These are phyloP conservation scores for Mycosarcoma maydis DNA, from an alignment of 1,284 basidiomycete species.

Conservation along the genomic window DNA sequence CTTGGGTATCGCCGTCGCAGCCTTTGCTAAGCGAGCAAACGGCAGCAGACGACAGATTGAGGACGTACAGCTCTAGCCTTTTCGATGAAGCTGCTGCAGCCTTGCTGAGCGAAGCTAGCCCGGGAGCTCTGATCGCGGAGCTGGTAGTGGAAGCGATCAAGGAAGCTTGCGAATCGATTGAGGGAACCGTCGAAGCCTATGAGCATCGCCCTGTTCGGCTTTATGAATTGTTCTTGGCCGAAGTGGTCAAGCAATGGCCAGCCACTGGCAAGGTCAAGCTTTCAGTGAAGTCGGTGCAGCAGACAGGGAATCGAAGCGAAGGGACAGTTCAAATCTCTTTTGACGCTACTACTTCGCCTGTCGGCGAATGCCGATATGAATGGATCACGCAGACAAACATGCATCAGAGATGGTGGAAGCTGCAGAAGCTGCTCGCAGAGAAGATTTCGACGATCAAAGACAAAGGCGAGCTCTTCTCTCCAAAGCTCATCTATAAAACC, in stretches of 20 bases:
- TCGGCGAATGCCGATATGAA: slow-evolving; percentile 1
- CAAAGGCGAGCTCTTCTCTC: slow-evolving; percentile 16
- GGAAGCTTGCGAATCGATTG: slow-evolving; percentile 2
- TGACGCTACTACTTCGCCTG: not conserved
- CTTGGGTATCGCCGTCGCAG: slow-evolving; percentile 1
- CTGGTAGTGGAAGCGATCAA: slow-evolving; percentile 13
- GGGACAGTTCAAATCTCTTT: not conserved
- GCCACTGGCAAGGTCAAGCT: not conserved
- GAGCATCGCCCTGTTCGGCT: not conserved
- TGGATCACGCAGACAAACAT: not conserved
- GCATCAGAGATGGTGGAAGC: slow-evolving; percentile 7
- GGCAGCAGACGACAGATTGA: not conserved
- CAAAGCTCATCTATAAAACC: slow-evolving; percentile 18
- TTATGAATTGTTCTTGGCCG: not conserved
- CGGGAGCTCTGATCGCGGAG: slow-evolving; percentile 13
- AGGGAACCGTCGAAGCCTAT: not conserved
- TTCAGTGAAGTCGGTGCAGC: not conserved
- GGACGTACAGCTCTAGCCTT: slow-evolving; percentile 9
- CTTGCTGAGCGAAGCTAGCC: not conserved
- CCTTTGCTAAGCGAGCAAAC: slow-evolving; percentile 16
- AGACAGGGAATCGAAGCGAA: not conserved
- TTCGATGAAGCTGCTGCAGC: not conserved
- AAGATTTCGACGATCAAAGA: slow-evolving; percentile 7
- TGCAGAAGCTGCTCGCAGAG: slow-evolving; percentile 8
- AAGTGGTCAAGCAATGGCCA: not conserved